Base-by-base conservation (phyloP, 495 filamentous ascomycete genomes). In the Talaromyces ruber region DNA sequence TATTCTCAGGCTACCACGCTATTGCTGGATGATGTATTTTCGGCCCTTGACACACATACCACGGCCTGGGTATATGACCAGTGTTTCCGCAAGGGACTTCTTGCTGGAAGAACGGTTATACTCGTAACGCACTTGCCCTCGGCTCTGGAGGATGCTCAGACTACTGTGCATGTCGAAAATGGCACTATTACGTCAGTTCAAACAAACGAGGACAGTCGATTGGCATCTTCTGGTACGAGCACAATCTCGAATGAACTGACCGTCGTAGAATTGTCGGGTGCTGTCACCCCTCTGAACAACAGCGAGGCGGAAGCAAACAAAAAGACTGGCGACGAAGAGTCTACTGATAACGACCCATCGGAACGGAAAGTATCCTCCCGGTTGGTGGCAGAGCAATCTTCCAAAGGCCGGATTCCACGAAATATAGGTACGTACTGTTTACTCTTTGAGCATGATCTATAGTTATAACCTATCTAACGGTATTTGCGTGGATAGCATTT, bases 101-200 rank as follows among this genome's bases (percentile, higher is more conserved):
- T 85, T 26, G 72, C 83, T 21, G 84, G 72, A 16, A 75, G 87
- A 7, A 83, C 81, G 0, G 75, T 86, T 4, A 74, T 90, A 16
- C 79, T 92, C 21, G 85, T 89, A 9, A 92, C 88, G 0, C 87
- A 90, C 71, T 59, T 75, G 43, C 76, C 77, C 8, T 79, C 76
- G 68, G 71, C 78, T 34, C 63, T 78, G 7, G 69, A 78, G 14
- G 77, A 82, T 58, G 78, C 79, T 4, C 76, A 77, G 52, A 66
- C 77, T n/a, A 58, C 71, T 0, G 66, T 82, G 47, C 65, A 66
- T 7, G 63, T 82, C 47, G 74, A 79, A 45, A 72, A 76, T 60
- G 79, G 79, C 3, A 67, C 47, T 7, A 30, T 79, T 2, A 32
- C 64, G 9, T 59, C 65, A 7, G 34, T 64, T 29, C 50, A 59